A percentile compares a stretch with the other conserved stretches of the same genome.
Evolutionary conservation across 768 basidiomycete genomes (phyloP).

Genomic region (Cyclocybe aegerita): DNA sequence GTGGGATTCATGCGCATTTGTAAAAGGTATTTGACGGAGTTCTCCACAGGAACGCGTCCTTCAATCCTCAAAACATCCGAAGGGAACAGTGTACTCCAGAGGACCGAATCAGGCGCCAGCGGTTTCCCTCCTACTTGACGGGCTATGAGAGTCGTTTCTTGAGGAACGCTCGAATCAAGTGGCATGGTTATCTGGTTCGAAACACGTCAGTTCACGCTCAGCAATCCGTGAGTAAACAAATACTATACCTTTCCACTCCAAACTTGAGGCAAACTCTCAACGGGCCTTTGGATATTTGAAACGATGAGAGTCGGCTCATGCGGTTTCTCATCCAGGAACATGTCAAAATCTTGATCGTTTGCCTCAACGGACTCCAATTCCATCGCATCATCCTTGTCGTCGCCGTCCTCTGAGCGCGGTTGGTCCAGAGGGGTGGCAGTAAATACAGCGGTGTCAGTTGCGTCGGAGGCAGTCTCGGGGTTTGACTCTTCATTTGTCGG

Average conservation of each 20-base stretch:
- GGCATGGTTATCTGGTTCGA: conserved; percentile 72
- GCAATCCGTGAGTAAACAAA: neutral
- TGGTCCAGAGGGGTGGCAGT: conserved; percentile 15
- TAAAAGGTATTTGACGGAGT: conserved; percentile 75
- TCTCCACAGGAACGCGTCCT: conserved; percentile 78
- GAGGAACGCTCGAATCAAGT: conserved; percentile 66
- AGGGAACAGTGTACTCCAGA: conserved; percentile 81
- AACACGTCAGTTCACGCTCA: conserved; percentile 13
- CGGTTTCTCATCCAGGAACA: conserved; percentile 69
- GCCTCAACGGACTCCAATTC: conserved; percentile 53
- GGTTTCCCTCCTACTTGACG: conserved; percentile 79
- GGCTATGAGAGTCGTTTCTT: conserved; percentile 64
- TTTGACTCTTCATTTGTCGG: conserved; percentile 4
- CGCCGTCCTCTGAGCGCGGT: conserved; percentile 26
- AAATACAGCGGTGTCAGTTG: conserved; percentile 9
- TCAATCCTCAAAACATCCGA: conserved; percentile 71
- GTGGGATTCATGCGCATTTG: conserved; percentile 74
- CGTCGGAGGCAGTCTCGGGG: conserved; percentile 6
- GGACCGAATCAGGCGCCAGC: conserved; percentile 52
- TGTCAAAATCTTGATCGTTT: conserved; percentile 83
- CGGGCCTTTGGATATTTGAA: conserved; percentile 12
- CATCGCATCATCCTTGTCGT: conserved; percentile 40
- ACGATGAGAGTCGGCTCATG: conserved; percentile 12
- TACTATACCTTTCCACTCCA: conserved; percentile 73
- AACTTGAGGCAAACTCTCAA: conserved; percentile 59